Base-by-base conservation (phyloP, 768 basidiomycete genomes). In the Cubamyces lactineus region DNA sequence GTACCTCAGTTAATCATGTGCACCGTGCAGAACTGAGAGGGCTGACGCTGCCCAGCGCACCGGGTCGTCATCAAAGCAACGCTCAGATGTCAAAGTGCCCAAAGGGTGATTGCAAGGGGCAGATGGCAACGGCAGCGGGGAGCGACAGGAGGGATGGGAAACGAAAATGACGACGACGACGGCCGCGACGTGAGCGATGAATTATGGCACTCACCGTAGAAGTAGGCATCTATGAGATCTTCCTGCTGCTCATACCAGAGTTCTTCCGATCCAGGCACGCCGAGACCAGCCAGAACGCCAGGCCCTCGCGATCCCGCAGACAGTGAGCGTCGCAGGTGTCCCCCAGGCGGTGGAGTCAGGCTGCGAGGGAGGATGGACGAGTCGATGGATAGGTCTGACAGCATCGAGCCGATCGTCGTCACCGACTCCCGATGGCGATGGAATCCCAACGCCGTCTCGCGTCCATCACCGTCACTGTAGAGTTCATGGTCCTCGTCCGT, bases 221-320 rank as follows among this genome's bases (percentile, higher is more conserved):
- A 79, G 61, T 79, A 81, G 3, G 74, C 68, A 53, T 80, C 80
- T 11, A 81, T 68, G 34, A 75, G 52, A 53, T 80, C 76, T 15
- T 71, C 77, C 52, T 60, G 72, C 42, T 65, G 67, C 34, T 69
- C 74, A 55, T 71, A 62, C 69, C 59, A 72, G 48, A 64, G 70
- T 48, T 74, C 70, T 21, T 69, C 60, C 16, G 59, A 40, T 40
- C 59, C 53, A 19, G 73, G 58, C 16, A 55, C 24, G n/a, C 50
- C 58, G 16, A 59, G 52, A 4, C 62, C 63, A 13, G 64, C 59
- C 43, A 62, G 56, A 13, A 57, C 43, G 52, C 70, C 61, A 5
- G 64, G 47, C 6, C 59, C 57, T 26, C 61, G 38, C 48, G 69
- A 64, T 1, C 68, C 66, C 0, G 65, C 58, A 0, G 70, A 72